Conservation (phyloP, 805 yeast genomes). For the Yarrowia divulgata region DNA sequence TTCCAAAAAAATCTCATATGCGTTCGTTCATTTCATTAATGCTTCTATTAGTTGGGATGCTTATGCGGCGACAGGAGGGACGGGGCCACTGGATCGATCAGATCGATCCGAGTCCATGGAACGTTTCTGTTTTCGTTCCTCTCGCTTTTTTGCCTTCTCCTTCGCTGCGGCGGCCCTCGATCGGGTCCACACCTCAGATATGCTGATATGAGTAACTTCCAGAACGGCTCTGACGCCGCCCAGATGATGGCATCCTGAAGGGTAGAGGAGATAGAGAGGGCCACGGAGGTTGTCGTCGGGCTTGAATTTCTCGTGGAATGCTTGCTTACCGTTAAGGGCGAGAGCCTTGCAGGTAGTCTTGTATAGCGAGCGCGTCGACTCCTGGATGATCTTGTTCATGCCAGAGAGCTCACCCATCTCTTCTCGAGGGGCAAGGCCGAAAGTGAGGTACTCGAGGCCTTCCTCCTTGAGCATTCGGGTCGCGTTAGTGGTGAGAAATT, state of each 20-base stretch:
- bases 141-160: conserved; percentile 28
- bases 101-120: conserved; percentile 20
- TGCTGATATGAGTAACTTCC: conserved; percentile 34
- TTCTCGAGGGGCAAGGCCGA: conserved; percentile 35
- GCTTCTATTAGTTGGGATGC: conserved; percentile 37
- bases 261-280: conserved; percentile 28
- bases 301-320: conserved; percentile 36
- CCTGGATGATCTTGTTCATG: conserved; percentile 27
- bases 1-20: conserved; percentile 23
- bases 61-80: conserved; percentile 35
- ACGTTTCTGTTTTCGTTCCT: conserved; percentile 25
- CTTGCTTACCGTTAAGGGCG: conserved; percentile 29
- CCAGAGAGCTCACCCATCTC: conserved; percentile 35
- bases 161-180: conserved; percentile 35
- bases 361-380: conserved; percentile 27
- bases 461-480: conserved; percentile 31
- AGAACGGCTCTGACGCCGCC: conserved; percentile 36
- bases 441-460: conserved; percentile 26
- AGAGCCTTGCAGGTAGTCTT: conserved; percentile 33
- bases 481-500: conserved; percentile 34
- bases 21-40: conserved; percentile 35
- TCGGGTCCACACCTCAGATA: conserved; percentile 35
- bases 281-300: conserved; percentile 37
- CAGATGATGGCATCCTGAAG: conserved; percentile 32
- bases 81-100: conserved; percentile 14